Conservation (phyloP, 805 yeast genomes). For the Candida argentea region DNA sequence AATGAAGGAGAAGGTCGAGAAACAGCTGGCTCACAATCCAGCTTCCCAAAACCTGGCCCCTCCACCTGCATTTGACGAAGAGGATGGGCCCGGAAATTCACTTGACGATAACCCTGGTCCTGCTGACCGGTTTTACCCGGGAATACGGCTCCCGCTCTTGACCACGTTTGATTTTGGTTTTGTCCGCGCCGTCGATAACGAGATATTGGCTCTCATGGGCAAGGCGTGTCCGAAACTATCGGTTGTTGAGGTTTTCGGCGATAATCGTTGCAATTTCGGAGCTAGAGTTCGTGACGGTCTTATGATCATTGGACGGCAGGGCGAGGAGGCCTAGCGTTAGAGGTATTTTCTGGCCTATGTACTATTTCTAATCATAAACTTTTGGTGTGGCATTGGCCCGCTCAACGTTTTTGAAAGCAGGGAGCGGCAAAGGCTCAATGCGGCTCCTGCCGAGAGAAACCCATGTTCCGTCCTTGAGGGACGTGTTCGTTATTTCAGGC, state of each 20-base stretch:
- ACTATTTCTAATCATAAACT: conserved; percentile 20
- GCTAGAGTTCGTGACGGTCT: conserved; percentile 45
- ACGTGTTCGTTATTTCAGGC: conserved; percentile 25
- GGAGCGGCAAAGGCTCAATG: conserved; percentile 28
- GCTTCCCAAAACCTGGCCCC: too few relatives aligned
- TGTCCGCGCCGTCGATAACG: conserved; percentile 66
- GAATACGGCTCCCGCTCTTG: conserved; percentile 41
- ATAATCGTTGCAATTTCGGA: conserved; percentile 52
- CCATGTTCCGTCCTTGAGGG: conserved; percentile 11
- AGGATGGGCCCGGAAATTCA: too few relatives aligned
- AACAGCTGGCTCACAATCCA: conserved; percentile 3
- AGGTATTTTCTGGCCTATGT: background rate
- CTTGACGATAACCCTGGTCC: conserved; percentile 5
- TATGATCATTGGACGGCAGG: conserved; percentile 65
- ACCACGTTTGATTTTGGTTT: conserved; percentile 71
- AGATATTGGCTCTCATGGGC: conserved; percentile 46
- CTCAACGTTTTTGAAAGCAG: conserved; percentile 56
- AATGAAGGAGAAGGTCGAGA: conserved; percentile 7
- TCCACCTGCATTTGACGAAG: too few relatives aligned
- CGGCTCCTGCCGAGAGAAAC: conserved; percentile 12
- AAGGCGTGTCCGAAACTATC: conserved; percentile 51
- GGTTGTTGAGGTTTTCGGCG: conserved; percentile 73
- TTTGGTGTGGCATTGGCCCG: conserved; percentile 42
- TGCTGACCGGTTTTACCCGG: conserved; percentile 7
- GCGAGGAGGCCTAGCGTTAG: conserved; percentile 10